Percentiles rank a stretch among this genome's conserved stretches.
These are phyloP conservation scores for Umbilicus rupestris DNA, from an alignment of 164 flowering plant species.

Conservation along the genomic window DNA sequence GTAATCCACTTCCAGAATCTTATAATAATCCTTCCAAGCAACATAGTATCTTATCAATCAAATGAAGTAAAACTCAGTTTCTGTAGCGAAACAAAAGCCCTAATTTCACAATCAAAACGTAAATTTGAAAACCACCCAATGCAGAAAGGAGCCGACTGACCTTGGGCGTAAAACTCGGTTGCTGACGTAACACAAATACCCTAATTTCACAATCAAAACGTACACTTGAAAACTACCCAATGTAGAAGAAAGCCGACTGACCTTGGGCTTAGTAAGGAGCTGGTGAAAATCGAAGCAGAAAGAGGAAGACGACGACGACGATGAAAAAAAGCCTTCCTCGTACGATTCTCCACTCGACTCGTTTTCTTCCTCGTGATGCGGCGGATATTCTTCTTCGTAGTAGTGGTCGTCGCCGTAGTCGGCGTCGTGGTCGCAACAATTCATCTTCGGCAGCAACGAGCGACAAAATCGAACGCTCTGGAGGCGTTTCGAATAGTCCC, in stretches of 20 bases:
- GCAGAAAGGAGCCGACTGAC: no score
- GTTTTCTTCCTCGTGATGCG: not conserved
- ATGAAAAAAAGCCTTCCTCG: not conserved
- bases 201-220: not conserved
- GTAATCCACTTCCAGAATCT: not conserved
- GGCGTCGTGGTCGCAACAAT: not conserved
- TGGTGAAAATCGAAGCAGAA: conserved; percentile 2
- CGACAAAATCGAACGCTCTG: no score
- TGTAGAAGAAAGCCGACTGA: not conserved
- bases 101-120: no score
- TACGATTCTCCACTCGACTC: not conserved
- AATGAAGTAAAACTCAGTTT: not conserved
- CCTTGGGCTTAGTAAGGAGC: not conserved
- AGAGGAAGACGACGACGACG: conserved; percentile 1
- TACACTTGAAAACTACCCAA: not conserved
- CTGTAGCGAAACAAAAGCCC: not conserved
- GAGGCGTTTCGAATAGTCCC: no score
- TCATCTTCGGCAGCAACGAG: not conserved
- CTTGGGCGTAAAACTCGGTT: not conserved
- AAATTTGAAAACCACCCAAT: no score
- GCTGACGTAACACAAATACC: not conserved
- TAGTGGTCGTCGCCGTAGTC: not conserved
- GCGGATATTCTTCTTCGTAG: not conserved
- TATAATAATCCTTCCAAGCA: not conserved
- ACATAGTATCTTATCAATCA: not conserved